Percentiles rank a stretch among this genome's conserved stretches.
Conservation (phyloP, 2,329 filamentous ascomycete genomes). For the Colletotrichum sp. region DNA sequence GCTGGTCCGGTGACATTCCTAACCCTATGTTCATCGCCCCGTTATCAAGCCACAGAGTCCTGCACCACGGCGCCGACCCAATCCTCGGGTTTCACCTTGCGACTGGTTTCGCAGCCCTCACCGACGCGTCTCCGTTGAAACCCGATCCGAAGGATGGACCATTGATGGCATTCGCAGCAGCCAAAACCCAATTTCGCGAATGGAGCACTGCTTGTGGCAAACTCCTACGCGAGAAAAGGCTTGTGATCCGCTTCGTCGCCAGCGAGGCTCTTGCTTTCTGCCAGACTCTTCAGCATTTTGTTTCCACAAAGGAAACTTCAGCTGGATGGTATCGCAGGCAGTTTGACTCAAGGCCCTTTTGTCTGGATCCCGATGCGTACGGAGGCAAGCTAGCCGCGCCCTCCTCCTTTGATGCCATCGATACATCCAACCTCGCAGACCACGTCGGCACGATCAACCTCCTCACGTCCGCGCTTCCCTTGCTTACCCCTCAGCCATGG, state of each 20-base stretch:
- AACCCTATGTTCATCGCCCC: constrained; percentile 47
- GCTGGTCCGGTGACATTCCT: constrained; percentile 24
- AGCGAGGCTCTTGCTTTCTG: constrained; percentile 58
- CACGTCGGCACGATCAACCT: constrained; percentile 43
- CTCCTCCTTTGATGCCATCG: constrained; percentile 58
- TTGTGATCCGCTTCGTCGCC: constrained; percentile 48
- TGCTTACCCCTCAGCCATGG: constrained; percentile 48
- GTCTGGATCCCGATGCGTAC: constrained; percentile 49
- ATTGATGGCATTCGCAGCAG: constrained; percentile 35
- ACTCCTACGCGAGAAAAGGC: constrained; percentile 34
- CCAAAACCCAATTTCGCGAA: constrained; percentile 48
- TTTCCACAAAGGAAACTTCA: constrained; percentile 29
- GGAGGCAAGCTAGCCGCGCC: constrained; percentile 37
- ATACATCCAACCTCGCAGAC: constrained; percentile 53
- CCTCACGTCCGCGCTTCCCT: constrained; percentile 46
- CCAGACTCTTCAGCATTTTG: constrained; percentile 52
- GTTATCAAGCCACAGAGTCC: constrained; percentile 34
- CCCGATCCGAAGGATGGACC: constrained; percentile 20
- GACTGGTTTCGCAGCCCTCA: constrained; percentile 44
- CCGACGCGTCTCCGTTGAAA: constrained; percentile 42
- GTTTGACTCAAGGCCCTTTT: constrained; percentile 41
- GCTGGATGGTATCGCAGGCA: constrained; percentile 48
- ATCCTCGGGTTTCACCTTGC: constrained; percentile 63
- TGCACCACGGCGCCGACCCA: constrained; percentile 58
- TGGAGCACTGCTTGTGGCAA: constrained; percentile 43